These are phyloP conservation scores for Neurospora sp. DNA, from an alignment of 495 filamentous ascomycete species.

Conservation along the genomic window DNA sequence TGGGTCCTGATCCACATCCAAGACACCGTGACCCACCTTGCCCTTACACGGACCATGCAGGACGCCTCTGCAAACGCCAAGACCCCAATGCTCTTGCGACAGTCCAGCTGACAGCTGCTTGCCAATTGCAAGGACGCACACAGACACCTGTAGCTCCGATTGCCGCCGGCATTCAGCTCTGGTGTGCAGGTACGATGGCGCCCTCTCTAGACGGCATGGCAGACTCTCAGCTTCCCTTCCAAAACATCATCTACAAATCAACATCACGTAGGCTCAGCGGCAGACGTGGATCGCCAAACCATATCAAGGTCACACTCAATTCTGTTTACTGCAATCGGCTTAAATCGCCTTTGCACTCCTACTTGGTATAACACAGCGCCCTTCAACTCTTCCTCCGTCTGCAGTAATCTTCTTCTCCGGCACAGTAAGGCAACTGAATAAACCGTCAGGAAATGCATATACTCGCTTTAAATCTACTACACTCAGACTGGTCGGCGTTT, in stretches of 20 bases:
- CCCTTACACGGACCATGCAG: neutral
- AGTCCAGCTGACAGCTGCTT: neutral
- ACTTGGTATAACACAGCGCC: neutral
- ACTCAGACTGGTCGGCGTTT: neutral
- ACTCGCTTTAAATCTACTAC: neutral
- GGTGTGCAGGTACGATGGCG: neutral
- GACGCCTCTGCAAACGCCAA: neutral
- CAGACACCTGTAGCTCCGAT: neutral
- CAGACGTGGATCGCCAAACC: neutral
- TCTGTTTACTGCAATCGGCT: neutral
- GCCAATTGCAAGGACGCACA: neutral
- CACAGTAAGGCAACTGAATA: neutral
- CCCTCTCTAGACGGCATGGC: neutral
- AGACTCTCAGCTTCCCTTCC: neutral
- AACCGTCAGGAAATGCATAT: conserved; percentile 1
- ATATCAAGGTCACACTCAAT: neutral
- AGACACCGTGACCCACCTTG: neutral
- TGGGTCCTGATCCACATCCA: neutral
- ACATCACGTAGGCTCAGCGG: neutral
- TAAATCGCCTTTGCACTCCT: neutral
- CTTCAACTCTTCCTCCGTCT: neutral
- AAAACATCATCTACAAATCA: neutral
- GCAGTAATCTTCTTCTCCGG: neutral
- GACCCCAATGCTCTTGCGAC: neutral
- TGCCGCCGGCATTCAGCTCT: neutral